Evolutionary conservation across 2,329 filamentous ascomycete species (phyloP).

Genomic region (Elsinoe australis): DNA sequence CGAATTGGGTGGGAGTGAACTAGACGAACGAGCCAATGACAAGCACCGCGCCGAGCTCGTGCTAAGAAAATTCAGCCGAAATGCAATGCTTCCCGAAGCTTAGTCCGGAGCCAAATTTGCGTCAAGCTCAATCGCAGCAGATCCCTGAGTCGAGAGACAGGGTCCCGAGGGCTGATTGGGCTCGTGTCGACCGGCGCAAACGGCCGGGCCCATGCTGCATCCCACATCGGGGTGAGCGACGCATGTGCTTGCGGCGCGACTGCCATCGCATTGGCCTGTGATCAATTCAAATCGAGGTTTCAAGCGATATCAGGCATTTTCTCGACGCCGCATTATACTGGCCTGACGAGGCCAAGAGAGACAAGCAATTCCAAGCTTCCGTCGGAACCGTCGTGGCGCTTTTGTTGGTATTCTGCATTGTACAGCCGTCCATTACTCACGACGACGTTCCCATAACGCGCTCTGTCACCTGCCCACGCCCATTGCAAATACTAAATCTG

Average conservation of each 20-base stretch:
- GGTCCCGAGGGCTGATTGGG: background rate
- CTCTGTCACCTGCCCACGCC: too few species aligned
- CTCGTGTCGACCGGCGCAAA: background rate
- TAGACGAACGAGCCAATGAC: background rate
- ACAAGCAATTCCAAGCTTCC: slow-evolving; percentile 8
- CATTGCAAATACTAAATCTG: too few species aligned
- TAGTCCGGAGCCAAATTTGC: slow-evolving; percentile 4
- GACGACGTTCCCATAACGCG: too few species aligned
- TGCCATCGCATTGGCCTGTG: too few species aligned
- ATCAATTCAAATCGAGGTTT: background rate
- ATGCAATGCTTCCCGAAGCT: background rate
- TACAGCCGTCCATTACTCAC: too few species aligned
- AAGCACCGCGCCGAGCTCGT: slow-evolving; percentile 4
- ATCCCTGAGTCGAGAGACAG: background rate
- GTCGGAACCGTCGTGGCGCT: slow-evolving; percentile 6
- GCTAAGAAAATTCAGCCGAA: slow-evolving; percentile 1
- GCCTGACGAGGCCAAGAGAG: slow-evolving; percentile 1
- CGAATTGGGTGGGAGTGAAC: background rate
- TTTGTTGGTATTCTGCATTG: too few species aligned
- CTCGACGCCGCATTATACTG: too few species aligned
- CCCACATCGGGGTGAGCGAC: too few species aligned
- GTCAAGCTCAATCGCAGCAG: background rate
- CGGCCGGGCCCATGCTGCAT: too few species aligned
- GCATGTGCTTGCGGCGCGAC: too few species aligned
- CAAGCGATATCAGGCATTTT: background rate